Base-by-base conservation (phyloP, 306 rosid genomes). In the Fragaria iinumae region DNA sequence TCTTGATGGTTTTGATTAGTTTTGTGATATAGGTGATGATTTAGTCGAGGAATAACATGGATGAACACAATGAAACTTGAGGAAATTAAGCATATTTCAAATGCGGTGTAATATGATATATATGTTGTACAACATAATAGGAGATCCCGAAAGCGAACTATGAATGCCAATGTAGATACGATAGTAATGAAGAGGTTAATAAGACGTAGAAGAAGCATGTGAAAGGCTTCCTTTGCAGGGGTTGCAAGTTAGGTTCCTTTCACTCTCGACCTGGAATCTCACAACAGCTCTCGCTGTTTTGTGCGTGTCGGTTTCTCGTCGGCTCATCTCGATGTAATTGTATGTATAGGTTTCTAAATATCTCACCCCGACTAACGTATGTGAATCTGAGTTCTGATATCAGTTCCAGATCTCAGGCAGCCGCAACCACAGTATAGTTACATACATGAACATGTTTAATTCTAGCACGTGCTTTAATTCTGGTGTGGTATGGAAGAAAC, bases 261-360 rank as follows among this genome's bases (percentile, higher is more conserved):
- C 21, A 83, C 88, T 85, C 83, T 83, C 53, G 62, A 72, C 57
- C 80, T 71, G 80, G 71, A 80, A 63, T 71, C 80, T 82, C 75
- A 79, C 87, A 83, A 81, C 55, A 72, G 73, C 27, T 27, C 71
- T 43, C 36, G 63, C 48, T n/a, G 17, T 13, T 36, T 14, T 17
- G 48, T 50, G 82, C 75, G 80, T 83, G 89, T 73, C 79, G 27
- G 38, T 11, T 74, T 69, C 47, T 66, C 34, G 71, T 44, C 75
- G 88, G 76, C 57, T 74, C 1, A 44, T 79, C 84, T 87, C 53
- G 85, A 80, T 57, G 11, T 53, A 18, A 20, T 72, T 50, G 8
- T 49, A 84, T 64, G 81, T 82, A 85, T 76, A 77, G 20, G 36
- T 21, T 69, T 66, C 65, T 74, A 44, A 11, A n/a, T 69, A 56